Percentiles rank a stretch among this genome's conserved stretches.
These are phyloP conservation scores for Neospermospora avenae DNA, from an alignment of 2,329 filamentous ascomycete species.

Conservation along the genomic window DNA sequence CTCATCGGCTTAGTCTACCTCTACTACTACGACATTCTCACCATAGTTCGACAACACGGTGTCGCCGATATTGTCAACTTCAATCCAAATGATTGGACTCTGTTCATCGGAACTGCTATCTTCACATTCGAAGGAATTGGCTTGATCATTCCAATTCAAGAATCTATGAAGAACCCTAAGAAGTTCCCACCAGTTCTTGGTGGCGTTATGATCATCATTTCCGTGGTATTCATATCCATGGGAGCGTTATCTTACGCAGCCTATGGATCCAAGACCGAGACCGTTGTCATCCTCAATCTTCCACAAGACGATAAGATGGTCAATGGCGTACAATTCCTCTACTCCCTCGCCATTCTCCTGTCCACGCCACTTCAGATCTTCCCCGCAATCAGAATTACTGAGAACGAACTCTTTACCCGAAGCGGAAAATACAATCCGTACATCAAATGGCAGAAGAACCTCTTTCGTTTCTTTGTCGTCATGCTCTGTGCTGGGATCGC, in stretches of 20 bases:
- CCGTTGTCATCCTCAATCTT: slow-evolving; percentile 92
- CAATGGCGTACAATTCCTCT: slow-evolving; percentile 93
- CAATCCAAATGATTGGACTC: slow-evolving; percentile 88
- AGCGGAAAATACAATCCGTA: slow-evolving; percentile 97
- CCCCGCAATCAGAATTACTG: slow-evolving; percentile 93
- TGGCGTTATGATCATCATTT: slow-evolving; percentile 92
- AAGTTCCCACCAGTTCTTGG: slow-evolving; percentile 90
- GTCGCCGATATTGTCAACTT: slow-evolving; percentile 85
- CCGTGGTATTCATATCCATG: slow-evolving; percentile 83
- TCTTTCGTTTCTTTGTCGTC: slow-evolving; percentile 91
- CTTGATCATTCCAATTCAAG: slow-evolving; percentile 96
- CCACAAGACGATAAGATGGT: slow-evolving; percentile 94
- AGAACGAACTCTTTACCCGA: slow-evolving; percentile 88
- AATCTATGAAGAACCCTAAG: slow-evolving; percentile 86
- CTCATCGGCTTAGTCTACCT: slow-evolving; percentile 87
- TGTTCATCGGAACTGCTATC: slow-evolving; percentile 98
- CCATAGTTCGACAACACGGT: slow-evolving; percentile 68
- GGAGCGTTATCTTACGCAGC: slow-evolving; percentile 94
- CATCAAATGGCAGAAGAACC: slow-evolving; percentile 99
- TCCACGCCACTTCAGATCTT: slow-evolving; percentile 96
- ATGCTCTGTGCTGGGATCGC: slow-evolving; percentile 81
- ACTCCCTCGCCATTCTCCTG: slow-evolving; percentile 94
- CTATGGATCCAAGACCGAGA: slow-evolving; percentile 92
- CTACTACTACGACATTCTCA: slow-evolving; percentile 91
- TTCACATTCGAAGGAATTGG: slow-evolving; percentile 99